Evolutionary conservation across 1,139 yeast species (phyloP), one percentile per base, ranked within the genome.

Genomic region (Yamadazyma pseudoaaseri): DNA sequence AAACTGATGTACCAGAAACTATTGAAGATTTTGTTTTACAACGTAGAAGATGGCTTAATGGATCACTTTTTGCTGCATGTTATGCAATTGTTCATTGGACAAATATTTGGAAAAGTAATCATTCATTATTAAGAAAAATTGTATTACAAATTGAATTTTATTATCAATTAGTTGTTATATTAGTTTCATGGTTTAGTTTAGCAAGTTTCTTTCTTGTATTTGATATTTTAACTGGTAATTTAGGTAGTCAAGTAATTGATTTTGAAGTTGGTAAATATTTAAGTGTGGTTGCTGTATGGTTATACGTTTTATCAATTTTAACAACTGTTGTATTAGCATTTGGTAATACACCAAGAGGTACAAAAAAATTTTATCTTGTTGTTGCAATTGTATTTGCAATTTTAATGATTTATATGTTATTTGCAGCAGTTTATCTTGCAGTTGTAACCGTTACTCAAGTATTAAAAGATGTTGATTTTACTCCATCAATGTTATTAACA

Each of bases 21-120:
- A 65, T 85, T 20, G 80, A 82, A 35, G 94, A 84, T 49, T 76
- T 85, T 43, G 81, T 85, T 6, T 65, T 84, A 40, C 94, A 85
- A 58, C 73, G 94, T 56, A 72, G 95, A 56, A 70, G 95, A 58
- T 85, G 95, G 95, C 70, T 85, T 38, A 85, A 85, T 56, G 95
- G 95, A 16, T 82, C 94, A 3, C 78, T 85, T 52, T 85, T 85
- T 57, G 94, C 95, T 1, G 90, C 90, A 3, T 69, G 83, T 30
- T 85, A 85, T 54, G 77, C 92, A 1, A 73, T 81, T 32, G 75
- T 79, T 46, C 92, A 84, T 52, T 79, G 82, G 68, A 77, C 80
- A 37, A 70, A 76, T 37, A 73, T 85, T 31, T 85, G 90, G 89
- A 61, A 72, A 30, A 76, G 87, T 1, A 65, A 76, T 35, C 95